Evolutionary conservation across 2,329 filamentous ascomycete genomes (phyloP), one percentile per base, ranked within the genome.

Genomic region (Metarhizium anisopliae): DNA sequence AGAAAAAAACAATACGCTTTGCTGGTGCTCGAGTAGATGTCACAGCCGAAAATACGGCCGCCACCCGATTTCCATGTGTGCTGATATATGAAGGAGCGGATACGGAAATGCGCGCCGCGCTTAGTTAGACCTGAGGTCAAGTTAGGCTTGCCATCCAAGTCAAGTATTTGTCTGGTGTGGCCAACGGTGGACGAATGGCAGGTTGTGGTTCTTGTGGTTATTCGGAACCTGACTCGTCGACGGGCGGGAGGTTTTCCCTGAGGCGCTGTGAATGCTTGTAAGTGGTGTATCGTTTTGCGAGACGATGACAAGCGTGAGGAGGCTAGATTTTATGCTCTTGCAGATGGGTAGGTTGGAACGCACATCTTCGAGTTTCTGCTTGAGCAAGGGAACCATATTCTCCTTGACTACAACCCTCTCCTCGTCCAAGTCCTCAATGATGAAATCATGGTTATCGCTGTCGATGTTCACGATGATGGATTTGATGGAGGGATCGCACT

Each of bases 401-500:
- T 86, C 85, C 70, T 90, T 90, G 55, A 92, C 81, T 3, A 93
- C 77, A 1, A 90, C 76, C 56, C 86, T 85, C 67, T 87, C 81
- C 58, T 92, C 88, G 70, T 92, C 88, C 1, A 92, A 79, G 59
- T 91, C 87, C 64, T 91, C 87, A 59, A 91, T 87, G 66, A 93
- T 88, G 68, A 84, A 89, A 60, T 86, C 83, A 70, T 91, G 84
- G 61, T 80, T 78, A 56, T 82, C 76, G 63, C 76, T 81, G 70
- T 93, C 86, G 62, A 93, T 88, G 65, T 85, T 87, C 63, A 89
- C 77, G 65, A 93, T 86, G 75, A 92, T 90, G 60, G 89, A 87
- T 72, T 91, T 92, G 78, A 93, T 91, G 49, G 87, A 89, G n/a
- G 89, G 86, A 68, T 93, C 89, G 72, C 87, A 90, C 70, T 90